phyloP scores from a whole-genome alignment of 371 early-diverging fungal species.

The Mucor indicus region DNA sequence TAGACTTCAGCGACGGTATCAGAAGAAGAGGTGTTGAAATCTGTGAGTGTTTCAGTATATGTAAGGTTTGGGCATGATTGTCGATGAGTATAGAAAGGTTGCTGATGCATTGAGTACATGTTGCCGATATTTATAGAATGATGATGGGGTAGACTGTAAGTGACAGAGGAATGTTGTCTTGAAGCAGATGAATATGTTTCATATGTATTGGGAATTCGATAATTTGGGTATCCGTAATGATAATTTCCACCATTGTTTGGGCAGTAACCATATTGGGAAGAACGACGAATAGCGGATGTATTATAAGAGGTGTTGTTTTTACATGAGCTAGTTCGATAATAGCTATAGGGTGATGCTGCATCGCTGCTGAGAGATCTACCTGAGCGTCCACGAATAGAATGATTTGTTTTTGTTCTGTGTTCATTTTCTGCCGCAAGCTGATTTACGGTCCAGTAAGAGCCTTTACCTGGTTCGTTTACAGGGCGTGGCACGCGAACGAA shows the following conservation, averaged over 20 bases:
- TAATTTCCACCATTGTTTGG: conserved; percentile 12
- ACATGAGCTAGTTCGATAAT: conserved; percentile 10
- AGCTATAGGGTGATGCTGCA: no score
- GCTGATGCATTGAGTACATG: background rate
- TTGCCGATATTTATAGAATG: background rate
- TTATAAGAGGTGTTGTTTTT: conserved; percentile 14
- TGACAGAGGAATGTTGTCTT: background rate
- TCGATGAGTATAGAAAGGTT: conserved; percentile 14
- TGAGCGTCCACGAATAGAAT: conserved; percentile 13
- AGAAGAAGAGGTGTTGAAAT: no score
- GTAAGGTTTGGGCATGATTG: conserved; percentile 28
- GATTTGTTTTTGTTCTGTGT: conserved; percentile 6
- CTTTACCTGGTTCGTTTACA: conserved; percentile 93
- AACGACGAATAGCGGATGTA: conserved; percentile 7
- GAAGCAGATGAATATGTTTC: no score
- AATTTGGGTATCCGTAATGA: conserved; percentile 5
- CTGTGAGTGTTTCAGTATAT: no score
- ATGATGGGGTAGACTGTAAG: background rate
- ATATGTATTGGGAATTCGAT: no score
- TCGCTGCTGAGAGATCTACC: conserved; percentile 16
- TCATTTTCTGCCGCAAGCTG: conserved; percentile 34
- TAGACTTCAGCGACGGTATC: no score
- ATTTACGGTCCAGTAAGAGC: conserved; percentile 93
- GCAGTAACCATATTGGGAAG: conserved; percentile 18
- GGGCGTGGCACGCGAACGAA: conserved; percentile 92